Evolutionary conservation across 495 filamentous ascomycete genomes (phyloP), one percentile per base, ranked within the genome.

Genomic region (Patellaria atrata): DNA sequence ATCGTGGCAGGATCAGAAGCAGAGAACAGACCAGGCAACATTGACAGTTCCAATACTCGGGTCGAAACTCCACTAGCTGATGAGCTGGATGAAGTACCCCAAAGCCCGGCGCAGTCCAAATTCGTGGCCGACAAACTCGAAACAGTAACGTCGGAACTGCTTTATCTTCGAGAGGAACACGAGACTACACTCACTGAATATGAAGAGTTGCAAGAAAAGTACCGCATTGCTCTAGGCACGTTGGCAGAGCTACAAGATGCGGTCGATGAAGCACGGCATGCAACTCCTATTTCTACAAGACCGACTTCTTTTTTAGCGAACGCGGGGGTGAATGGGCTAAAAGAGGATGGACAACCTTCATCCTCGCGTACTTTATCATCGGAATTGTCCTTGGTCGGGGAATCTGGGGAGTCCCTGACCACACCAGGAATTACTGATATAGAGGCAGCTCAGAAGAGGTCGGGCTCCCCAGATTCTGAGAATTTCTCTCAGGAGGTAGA

Each of bases 281-380:
- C 70, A 3, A 27, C 38, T 12, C 54, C 51, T 35, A 58, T 52
- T 9, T 64, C 73, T 12, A 63, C 71, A 22, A 67, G 84, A 33
- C 82, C 85, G 10, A 65, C 71, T 33, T 91, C 86, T 78, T 93
- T 93, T 85, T 79, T 94, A 82, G 84, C 73, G 44, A 77, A 83
- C 54, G 67, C 65, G 57, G 75, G 73, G 64, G 71, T 77, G 61
- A 76, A 70, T 61, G 78, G 76, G 48, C 65, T 68, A 54, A 86
- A 73, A 53, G 66, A 70, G 65, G 78, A 74, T 62, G 76, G 65
- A 59, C 82, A 81, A 62, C 75, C 69, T 51, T 81, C 79, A 67
- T 85, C 78, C 64, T 83, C 82, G 71, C 85, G 79, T 56, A 93
- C 86, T 59, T 82, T 94, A 53, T 94, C 82, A 41, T 86, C 84